Evolutionary conservation across 83 land plant species (phyloP).

Genomic region (Larix sibirica): DNA sequence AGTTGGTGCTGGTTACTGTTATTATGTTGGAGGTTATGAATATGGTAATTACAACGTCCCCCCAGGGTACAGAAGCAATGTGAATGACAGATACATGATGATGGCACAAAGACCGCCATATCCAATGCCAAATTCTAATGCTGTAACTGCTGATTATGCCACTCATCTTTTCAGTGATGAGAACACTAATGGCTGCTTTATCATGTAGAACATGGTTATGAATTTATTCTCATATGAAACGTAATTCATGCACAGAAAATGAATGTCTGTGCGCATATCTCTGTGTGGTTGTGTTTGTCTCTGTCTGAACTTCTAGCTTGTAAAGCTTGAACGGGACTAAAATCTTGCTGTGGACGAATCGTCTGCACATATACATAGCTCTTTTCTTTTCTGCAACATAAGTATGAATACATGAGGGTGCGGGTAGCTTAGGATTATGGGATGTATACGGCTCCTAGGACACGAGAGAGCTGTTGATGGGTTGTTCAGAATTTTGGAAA

Average conservation of each 20-base stretch:
- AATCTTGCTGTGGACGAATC: background rate
- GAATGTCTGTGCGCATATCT: background rate
- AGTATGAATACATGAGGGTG: background rate
- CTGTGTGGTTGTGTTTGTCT: background rate
- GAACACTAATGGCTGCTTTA: conserved; percentile 49
- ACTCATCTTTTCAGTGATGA: conserved; percentile 56
- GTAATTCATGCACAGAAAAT: background rate
- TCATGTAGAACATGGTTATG: conserved; percentile 33
- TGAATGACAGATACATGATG: conserved; percentile 6
- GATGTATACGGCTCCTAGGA: conserved; percentile 1
- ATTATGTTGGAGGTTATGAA: background rate
- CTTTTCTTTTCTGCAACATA: background rate
- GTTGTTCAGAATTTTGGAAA: conserved; percentile 7
- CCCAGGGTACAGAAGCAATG: background rate
- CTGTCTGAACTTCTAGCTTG: background rate
- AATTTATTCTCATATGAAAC: background rate
- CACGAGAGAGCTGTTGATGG: background rate
- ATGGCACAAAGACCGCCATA: background rate
- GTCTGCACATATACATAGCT: background rate
- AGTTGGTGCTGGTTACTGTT: background rate
- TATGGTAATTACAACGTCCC: background rate
- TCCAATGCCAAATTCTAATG: background rate
- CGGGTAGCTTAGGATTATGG: background rate
- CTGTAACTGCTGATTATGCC: conserved; percentile 14
- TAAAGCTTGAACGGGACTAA: background rate